Percentiles rank a stretch among this genome's conserved stretches.
Evolutionary conservation across 345 rosid genomes (phyloP).

Genomic region (Angophora floribunda): DNA sequence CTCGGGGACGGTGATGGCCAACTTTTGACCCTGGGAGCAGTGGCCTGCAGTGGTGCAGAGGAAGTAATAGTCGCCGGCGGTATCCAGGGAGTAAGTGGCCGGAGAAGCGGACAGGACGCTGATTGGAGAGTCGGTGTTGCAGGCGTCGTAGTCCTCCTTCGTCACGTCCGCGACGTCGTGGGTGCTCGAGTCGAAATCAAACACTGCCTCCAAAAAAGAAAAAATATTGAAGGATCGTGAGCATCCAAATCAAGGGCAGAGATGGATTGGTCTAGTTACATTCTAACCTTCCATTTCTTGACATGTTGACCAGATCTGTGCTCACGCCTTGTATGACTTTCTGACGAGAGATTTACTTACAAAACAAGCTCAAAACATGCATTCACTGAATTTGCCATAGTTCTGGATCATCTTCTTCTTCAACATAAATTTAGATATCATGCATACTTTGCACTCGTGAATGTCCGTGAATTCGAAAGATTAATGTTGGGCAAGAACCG

Average conservation of each 20-base stretch:
- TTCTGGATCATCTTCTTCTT: background rate
- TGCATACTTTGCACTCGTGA: background rate
- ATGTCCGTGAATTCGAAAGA: background rate
- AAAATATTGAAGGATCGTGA: background rate
- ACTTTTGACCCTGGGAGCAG: conserved; percentile 27
- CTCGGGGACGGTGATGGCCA: conserved; percentile 1
- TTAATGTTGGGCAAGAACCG: background rate
- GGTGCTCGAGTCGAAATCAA: conserved; percentile 8
- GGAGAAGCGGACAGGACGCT: conserved; percentile 3
- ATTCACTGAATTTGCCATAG: background rate
- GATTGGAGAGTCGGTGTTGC: conserved; percentile 15
- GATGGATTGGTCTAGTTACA: background rate
- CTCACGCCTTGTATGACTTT: background rate
- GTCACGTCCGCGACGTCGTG: conserved; percentile 30
- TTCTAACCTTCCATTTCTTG: background rate
- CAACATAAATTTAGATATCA: background rate
- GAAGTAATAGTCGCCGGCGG: conserved; percentile 21
- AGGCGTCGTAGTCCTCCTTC: conserved; percentile 16
- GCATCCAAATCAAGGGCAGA: background rate
- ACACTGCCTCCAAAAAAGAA: conserved; percentile 7
- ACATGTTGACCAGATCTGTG: background rate
- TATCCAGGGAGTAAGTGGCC: conserved; percentile 20
- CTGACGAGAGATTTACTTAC: background rate
- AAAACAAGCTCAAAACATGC: background rate
- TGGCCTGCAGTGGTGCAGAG: conserved; percentile 19